A percentile compares a stretch with the other conserved stretches of the same genome.
phyloP scores from a whole-genome alignment of 768 basidiomycete species.

The Chiua virens region DNA sequence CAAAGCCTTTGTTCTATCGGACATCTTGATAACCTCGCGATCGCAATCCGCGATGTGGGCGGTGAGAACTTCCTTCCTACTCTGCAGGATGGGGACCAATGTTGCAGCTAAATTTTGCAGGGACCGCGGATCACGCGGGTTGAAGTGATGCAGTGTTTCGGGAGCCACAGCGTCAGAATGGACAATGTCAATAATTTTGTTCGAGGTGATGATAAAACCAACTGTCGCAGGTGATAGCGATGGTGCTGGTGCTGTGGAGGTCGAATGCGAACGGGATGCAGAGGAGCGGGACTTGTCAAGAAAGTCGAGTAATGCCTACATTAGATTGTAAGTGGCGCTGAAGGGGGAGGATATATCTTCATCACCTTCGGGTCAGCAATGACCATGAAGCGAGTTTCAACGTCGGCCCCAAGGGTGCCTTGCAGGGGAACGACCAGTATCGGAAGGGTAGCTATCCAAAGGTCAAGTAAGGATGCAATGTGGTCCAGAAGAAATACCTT shows the following conservation, averaged over 20 bases:
- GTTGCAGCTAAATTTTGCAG: constrained; percentile 48
- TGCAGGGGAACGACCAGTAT: constrained; percentile 82
- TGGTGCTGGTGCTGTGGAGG: constrained; percentile 72
- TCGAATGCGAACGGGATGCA: constrained; percentile 66
- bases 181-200: constrained; percentile 46
- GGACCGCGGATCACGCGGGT: constrained; percentile 56
- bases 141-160: constrained; percentile 54
- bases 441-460: constrained; percentile 67
- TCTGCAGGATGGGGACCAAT: constrained; percentile 42
- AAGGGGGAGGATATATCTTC: neutral
- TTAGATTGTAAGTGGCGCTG: neutral
- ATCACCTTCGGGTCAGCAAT: constrained; percentile 67
- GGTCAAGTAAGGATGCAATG: constrained; percentile 9
- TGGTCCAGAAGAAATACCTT: constrained; percentile 43
- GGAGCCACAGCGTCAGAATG: constrained; percentile 68
- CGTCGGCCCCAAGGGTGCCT: constrained; percentile 65
- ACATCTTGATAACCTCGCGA: constrained; percentile 46
- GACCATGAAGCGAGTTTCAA: constrained; percentile 80
- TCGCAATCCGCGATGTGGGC: constrained; percentile 54
- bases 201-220: constrained; percentile 44
- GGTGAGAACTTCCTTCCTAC: constrained; percentile 50
- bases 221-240: constrained; percentile 78
- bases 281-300: constrained; percentile 80
- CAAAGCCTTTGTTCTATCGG: constrained; percentile 60
- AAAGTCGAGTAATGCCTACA: constrained; percentile 73